Conservation (phyloP, 441 rosid species). For the Lepidium campestre region DNA sequence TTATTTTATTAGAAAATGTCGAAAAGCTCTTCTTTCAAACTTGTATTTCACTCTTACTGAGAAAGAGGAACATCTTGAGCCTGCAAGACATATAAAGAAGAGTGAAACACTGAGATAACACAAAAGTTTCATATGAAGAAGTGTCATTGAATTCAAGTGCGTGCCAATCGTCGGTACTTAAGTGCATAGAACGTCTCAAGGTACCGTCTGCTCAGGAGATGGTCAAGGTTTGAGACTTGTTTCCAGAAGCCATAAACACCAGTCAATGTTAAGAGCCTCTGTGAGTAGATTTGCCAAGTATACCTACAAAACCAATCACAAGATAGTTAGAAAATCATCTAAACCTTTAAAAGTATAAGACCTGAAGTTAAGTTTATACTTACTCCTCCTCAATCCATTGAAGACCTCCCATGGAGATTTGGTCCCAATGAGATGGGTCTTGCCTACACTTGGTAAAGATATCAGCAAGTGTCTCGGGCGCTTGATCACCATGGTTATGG, state of each 20-base stretch:
- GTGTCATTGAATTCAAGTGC: background rate
- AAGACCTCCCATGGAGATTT: slow-evolving; percentile 67
- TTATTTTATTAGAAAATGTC: background rate
- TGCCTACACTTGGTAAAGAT: slow-evolving; percentile 74
- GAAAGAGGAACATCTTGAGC: slow-evolving; percentile 29
- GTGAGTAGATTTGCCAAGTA: slow-evolving; percentile 88
- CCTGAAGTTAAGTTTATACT: too few relatives aligned
- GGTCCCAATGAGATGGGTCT: slow-evolving; percentile 67
- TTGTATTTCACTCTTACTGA: slow-evolving; percentile 9
- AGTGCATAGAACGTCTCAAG: slow-evolving; percentile 92
- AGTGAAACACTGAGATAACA: background rate
- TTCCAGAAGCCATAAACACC: slow-evolving; percentile 97
- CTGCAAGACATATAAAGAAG: background rate
- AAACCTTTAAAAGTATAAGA: too few relatives aligned
- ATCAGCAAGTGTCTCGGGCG: slow-evolving; percentile 61
- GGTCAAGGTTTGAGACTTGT: slow-evolving; percentile 86
- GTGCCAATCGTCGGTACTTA: slow-evolving; percentile 78
- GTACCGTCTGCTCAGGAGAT: slow-evolving; percentile 80
- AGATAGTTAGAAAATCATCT: too few relatives aligned
- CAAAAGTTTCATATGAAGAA: too few relatives aligned
- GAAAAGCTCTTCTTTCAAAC: background rate
- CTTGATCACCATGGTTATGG: slow-evolving; percentile 92
- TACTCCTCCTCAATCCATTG: slow-evolving; percentile 83
- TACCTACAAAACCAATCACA: slow-evolving; percentile 39
- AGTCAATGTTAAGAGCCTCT: slow-evolving; percentile 78